Conservation (phyloP, 2,329 filamentous ascomycete genomes). For the Neonectria faginata region DNA sequence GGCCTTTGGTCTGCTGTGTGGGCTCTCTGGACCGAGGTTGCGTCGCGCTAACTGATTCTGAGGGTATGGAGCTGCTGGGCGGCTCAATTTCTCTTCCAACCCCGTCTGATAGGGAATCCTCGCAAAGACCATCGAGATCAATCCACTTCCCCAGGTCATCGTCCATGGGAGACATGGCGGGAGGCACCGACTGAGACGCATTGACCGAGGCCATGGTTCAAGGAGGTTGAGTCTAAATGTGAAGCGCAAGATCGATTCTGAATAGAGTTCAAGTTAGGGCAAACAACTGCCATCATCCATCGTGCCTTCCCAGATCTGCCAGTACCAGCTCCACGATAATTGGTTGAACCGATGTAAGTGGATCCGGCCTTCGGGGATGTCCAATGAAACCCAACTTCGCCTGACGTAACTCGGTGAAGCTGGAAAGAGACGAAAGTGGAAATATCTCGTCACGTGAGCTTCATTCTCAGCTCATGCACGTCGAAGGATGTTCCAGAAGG, state of each 20-base stretch:
- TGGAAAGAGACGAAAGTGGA: slow-evolving; percentile 27
- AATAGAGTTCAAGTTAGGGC: slow-evolving; percentile 17
- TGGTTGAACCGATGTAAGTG: slow-evolving; percentile 16
- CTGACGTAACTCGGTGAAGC: slow-evolving; percentile 28
- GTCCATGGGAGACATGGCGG: slow-evolving; percentile 9
- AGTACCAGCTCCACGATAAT: not conserved
- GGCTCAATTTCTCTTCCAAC: slow-evolving; percentile 27
- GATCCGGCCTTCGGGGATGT: not conserved
- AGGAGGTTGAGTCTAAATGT: not conserved
- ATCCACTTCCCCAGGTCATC: slow-evolving; percentile 42
- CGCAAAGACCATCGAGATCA: slow-evolving; percentile 40
- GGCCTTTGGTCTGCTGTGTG: slow-evolving; percentile 8
- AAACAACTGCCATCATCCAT: slow-evolving; percentile 4
- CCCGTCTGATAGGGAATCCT: slow-evolving; percentile 32
- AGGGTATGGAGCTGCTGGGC: slow-evolving; percentile 27
- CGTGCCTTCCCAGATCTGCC: slow-evolving; percentile 1
- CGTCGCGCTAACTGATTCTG: slow-evolving; percentile 19
- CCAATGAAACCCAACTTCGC: slow-evolving; percentile 18
- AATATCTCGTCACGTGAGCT: slow-evolving; percentile 25
- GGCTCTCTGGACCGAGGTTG: slow-evolving; percentile 6
- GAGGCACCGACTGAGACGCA: not conserved
- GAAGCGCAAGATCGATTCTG: slow-evolving; percentile 5
- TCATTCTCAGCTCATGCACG: slow-evolving; percentile 19
- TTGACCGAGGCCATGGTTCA: slow-evolving; percentile 18
- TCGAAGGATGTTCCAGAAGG: slow-evolving; percentile 20